These are phyloP conservation scores for Scutellaria baicalensis DNA, from an alignment of 257 asterid genomes.

Conservation along the genomic window DNA sequence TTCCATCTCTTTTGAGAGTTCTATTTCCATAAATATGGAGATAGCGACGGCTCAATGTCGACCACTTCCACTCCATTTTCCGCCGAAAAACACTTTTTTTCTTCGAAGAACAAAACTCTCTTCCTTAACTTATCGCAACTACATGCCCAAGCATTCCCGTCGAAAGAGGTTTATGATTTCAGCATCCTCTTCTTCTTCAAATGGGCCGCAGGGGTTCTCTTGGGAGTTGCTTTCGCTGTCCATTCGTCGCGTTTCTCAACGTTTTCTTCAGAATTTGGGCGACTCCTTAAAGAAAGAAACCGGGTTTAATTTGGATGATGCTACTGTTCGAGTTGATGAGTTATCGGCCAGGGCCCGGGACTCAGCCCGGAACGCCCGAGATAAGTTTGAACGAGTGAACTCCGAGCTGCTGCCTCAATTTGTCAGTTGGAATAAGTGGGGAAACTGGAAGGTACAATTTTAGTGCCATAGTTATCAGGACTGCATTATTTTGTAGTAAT, in stretches of 20 bases:
- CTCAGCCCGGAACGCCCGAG: constrained; percentile 28
- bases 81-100: constrained; percentile 16
- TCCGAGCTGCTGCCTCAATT: constrained; percentile 58
- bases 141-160: constrained; percentile 35
- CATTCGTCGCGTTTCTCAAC: constrained; percentile 51
- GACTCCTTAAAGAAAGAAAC: constrained; percentile 70
- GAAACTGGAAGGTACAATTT: constrained; percentile 76
- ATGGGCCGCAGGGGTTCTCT: constrained; percentile 50
- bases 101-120: constrained; percentile 14
- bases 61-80: constrained; percentile 11
- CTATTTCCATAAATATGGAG: constrained; percentile 20
- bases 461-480: background rate
- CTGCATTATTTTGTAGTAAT: background rate
- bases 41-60: constrained; percentile 29
- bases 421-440: constrained; percentile 76
- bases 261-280: constrained; percentile 56
- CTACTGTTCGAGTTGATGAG: constrained; percentile 27
- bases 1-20: background rate
- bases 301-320: constrained; percentile 49
- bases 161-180: constrained; percentile 35
- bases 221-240: constrained; percentile 67
- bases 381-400: constrained; percentile 34
- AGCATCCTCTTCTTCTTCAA: constrained; percentile 52
- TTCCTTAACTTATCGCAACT: constrained; percentile 19
- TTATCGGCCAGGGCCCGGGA: constrained; percentile 29